A percentile compares a stretch with the other conserved stretches of the same genome.
Conservation (phyloP, 176 grass and related monocot genomes). For the Juncus effusus region DNA sequence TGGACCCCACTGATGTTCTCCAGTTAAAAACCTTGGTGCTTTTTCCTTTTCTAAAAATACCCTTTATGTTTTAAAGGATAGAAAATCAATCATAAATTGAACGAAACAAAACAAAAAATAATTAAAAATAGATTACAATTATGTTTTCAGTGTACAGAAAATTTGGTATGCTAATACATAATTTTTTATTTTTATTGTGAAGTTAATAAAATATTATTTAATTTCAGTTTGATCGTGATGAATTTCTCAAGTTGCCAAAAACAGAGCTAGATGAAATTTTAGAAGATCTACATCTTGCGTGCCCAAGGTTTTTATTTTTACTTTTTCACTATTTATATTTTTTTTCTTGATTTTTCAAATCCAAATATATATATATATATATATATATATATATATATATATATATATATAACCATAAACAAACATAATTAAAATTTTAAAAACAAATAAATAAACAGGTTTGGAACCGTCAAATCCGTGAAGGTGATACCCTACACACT, state of each 20-base stretch:
- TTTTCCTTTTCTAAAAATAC: slow-evolving; percentile 27
- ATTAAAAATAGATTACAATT: too few species aligned
- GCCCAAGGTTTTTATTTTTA: slow-evolving; percentile 55
- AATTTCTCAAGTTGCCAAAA: slow-evolving; percentile 67
- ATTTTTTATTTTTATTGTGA: slow-evolving; percentile 25
- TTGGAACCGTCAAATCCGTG: slow-evolving; percentile 86
- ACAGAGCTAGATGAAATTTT: slow-evolving; percentile 74
- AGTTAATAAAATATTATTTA: slow-evolving; percentile 19
- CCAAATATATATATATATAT: background rate
- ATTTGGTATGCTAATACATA: too few species aligned
- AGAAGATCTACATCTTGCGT: slow-evolving; percentile 83
- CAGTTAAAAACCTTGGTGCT: slow-evolving; percentile 84
- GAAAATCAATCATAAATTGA: too few species aligned
- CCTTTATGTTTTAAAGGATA: too few species aligned
- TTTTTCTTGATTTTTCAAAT: background rate
- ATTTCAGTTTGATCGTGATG: slow-evolving; percentile 65
- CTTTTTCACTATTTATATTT: too few species aligned
- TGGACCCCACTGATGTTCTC: slow-evolving; percentile 64
- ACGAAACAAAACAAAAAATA: too few species aligned
- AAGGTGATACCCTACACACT: slow-evolving; percentile 40
- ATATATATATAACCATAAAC: too few species aligned
- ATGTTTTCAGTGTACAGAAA: too few species aligned
- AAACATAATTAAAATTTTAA: too few species aligned
- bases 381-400: too few species aligned
- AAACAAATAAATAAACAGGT: slow-evolving; percentile 49